Evolutionary conservation across 2,329 filamentous ascomycete genomes (phyloP).

Genomic region (Xylariaceae sp.): DNA sequence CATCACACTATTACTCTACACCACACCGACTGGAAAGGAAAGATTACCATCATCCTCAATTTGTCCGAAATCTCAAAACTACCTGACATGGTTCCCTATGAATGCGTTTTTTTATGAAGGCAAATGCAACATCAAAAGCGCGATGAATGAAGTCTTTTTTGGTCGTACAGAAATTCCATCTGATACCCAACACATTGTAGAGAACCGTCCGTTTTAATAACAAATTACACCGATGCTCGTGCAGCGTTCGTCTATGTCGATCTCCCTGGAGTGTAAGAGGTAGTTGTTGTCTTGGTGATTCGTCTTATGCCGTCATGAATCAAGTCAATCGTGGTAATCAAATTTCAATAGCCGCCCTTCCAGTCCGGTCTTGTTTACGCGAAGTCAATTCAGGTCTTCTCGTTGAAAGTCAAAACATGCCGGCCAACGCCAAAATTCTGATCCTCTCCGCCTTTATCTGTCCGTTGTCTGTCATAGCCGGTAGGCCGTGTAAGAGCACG

Average conservation of each 20-base stretch:
- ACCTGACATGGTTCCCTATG: slow-evolving; percentile 4
- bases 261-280: slow-evolving; percentile 32
- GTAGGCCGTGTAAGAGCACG: slow-evolving; percentile 23
- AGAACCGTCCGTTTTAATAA: slow-evolving; percentile 28
- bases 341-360: slow-evolving; percentile 18
- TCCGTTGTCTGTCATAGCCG: slow-evolving; percentile 25
- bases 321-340: slow-evolving; percentile 33
- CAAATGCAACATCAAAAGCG: slow-evolving; percentile 21
- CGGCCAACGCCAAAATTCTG: slow-evolving; percentile 33
- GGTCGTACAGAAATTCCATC: slow-evolving; percentile 29
- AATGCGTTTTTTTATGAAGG: slow-evolving; percentile 1
- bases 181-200: slow-evolving; percentile 25
- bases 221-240: slow-evolving; percentile 38
- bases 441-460: slow-evolving; percentile 31
- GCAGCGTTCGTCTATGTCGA: slow-evolving; percentile 37
- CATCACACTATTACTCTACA: background rate
- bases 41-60: slow-evolving; percentile 12
- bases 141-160: slow-evolving; percentile 23
- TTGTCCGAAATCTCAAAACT: slow-evolving; percentile 6
- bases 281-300: slow-evolving; percentile 37
- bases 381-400: slow-evolving; percentile 28
- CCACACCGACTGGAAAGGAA: slow-evolving; percentile 1
- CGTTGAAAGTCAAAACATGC: slow-evolving; percentile 26
- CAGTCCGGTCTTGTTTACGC: slow-evolving; percentile 28
- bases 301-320: slow-evolving; percentile 38